phyloP scores from a whole-genome alignment of 2,329 filamentous ascomycete species.

The Cytospora paraplurivora region DNA sequence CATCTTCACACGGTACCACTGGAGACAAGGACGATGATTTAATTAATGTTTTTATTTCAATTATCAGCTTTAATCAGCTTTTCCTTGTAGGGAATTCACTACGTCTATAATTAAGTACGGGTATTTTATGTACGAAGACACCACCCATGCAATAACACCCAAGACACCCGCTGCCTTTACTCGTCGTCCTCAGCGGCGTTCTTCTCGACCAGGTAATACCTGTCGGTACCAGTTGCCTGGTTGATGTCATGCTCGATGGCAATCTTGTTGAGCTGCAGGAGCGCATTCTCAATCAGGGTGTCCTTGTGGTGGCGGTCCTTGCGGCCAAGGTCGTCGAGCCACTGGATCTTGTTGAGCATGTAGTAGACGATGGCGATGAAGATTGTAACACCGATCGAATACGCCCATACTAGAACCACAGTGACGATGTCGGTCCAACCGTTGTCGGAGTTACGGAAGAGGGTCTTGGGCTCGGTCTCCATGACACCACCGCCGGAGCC shows the following conservation, averaged over 20 bases:
- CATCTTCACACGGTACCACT: no score
- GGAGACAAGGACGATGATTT: no score
- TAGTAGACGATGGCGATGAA: slow-evolving; percentile 68
- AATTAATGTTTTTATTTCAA: background rate
- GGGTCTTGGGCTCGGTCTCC: slow-evolving; percentile 30
- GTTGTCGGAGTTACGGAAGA: slow-evolving; percentile 33
- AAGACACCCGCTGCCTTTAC: slow-evolving; percentile 5
- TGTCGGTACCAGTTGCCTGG: slow-evolving; percentile 19
- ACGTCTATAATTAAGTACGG: background rate
- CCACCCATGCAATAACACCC: background rate
- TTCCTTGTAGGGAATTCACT: background rate
- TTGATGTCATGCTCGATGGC: slow-evolving; percentile 61
- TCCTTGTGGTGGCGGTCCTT: slow-evolving; percentile 63
- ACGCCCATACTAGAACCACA: slow-evolving; percentile 65
- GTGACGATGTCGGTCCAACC: slow-evolving; percentile 57
- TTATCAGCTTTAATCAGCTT: background rate
- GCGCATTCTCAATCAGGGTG: slow-evolving; percentile 67
- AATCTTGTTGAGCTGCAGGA: slow-evolving; percentile 65
- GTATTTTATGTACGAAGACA: background rate
- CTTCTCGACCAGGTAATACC: slow-evolving; percentile 28
- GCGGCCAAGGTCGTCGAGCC: slow-evolving; percentile 64
- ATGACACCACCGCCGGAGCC: slow-evolving; percentile 37
- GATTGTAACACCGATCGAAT: slow-evolving; percentile 67
- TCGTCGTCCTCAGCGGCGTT: slow-evolving; percentile 28
- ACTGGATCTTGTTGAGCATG: slow-evolving; percentile 59